Base-by-base conservation (phyloP, 345 rosid genomes). In the Aquilaria sinensis region DNA sequence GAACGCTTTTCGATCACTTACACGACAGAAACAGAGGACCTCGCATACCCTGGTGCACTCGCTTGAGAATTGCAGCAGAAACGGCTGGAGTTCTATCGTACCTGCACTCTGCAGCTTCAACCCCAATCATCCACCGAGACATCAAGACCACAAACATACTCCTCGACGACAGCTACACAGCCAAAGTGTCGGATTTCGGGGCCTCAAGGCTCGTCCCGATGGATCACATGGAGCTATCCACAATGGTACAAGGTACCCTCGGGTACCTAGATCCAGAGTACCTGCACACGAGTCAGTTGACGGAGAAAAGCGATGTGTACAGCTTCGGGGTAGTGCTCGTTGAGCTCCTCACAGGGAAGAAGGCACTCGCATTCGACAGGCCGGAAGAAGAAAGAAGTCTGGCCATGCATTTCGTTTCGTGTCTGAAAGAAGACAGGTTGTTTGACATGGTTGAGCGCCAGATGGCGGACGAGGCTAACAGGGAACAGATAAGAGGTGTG, bases 171-270 rank as follows among this genome's bases (percentile, higher is more conserved):
- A 65, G 63, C n/a, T 72, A 64, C 31, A 45, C 69, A 3, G 83
- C 79, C 0, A 83, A 80, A 53, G 79, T 78, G 7, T 69, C 85
- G 0, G 87, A 83, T 67, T 83, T 83, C 52, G 87, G 87, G 12
- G 75, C 79, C 4, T 83, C 81, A 2, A 72, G 79, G 45, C 56
- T 77, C 3, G 72, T 83, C 53, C 80, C 62, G 1, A 7, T 75
- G 15, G 85, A 80, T 33, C 77, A 80, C 14, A 69, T 74, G 34
- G 78, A 77, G 61, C 55, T 83, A 63, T 68, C 80, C 11, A 82
- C 82, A 8, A 47, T 77, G 78, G 88, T 76, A 11, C 78, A 74
- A 68, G 85, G 88, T 0, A 80, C 80, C 32, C 43, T 72, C 0
- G 84, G 83, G 0, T 80, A 83, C 33, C 41, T 80, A 1, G 88